Conservation (phyloP, 495 filamentous ascomycete genomes). For the Clavariopsis aquatica region DNA sequence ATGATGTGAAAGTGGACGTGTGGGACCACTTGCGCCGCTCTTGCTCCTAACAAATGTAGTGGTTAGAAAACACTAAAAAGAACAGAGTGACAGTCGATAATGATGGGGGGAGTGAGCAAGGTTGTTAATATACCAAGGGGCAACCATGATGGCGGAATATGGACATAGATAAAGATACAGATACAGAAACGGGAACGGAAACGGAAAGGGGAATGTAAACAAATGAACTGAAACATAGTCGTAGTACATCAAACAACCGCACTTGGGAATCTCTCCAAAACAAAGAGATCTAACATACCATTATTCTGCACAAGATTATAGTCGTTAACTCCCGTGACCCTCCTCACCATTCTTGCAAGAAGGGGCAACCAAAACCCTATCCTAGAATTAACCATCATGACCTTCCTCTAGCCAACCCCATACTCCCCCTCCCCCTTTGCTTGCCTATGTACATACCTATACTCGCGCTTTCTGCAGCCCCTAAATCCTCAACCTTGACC, state of each 20-base stretch:
- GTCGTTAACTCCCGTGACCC: slow-evolving; percentile 64
- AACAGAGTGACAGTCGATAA: too few relatives aligned
- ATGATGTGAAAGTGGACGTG: slow-evolving; percentile 95
- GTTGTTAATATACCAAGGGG: too few relatives aligned
- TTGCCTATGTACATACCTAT: slow-evolving; percentile 26
- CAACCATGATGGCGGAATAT: too few relatives aligned
- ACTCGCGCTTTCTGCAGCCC: slow-evolving; percentile 62
- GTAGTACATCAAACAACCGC: too few relatives aligned
- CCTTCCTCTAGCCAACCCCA: background rate
- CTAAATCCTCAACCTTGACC: slow-evolving; percentile 69
- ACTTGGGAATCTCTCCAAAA: too few relatives aligned
- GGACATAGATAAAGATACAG: background rate
- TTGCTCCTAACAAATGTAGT: slow-evolving; percentile 53
- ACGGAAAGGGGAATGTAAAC: too few relatives aligned
- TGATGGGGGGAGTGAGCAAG: background rate
- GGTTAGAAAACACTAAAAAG: background rate
- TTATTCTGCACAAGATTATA: slow-evolving; percentile 98
- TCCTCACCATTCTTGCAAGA: slow-evolving; percentile 68
- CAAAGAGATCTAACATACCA: slow-evolving; percentile 49
- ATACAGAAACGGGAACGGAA: too few relatives aligned
- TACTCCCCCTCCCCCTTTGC: background rate
- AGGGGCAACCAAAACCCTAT: slow-evolving; percentile 65
- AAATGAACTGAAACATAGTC: too few relatives aligned
- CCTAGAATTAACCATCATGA: background rate
- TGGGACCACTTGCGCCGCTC: slow-evolving; percentile 85